Base-by-base conservation (phyloP, 2,329 filamentous ascomycete species). In the Elsinoe batatas region DNA sequence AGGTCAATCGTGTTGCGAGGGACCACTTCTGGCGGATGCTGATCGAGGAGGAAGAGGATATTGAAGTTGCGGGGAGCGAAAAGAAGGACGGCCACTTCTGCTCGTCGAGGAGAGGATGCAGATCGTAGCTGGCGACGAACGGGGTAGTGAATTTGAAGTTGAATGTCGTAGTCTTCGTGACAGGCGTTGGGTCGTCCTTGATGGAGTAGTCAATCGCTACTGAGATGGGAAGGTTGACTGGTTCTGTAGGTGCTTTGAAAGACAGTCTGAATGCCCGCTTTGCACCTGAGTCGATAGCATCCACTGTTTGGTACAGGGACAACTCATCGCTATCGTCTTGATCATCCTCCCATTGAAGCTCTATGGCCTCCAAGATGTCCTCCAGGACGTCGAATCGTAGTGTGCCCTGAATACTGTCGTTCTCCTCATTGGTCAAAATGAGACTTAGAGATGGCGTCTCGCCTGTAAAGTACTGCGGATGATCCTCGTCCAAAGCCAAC, bases 81-180 rank as follows among this genome's bases (percentile, higher is more conserved):
- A 97, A 98, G 63, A 94, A 83, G 67, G 85, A 90, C 1, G 93
- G 91, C 91, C 93, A 98, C 2, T 82, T 76, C 49, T 86, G 84
- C 0, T 79, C 70, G 68, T 96, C 86, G 3, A 95, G 75, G 8
- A 86, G 80, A 10, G 93, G 90, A 11, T 84, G 78, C 59, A 97
- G 82, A 59, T 94, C 88, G 68, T 95, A 96, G 64, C 87, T 93
- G 13, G 90, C 88, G 71, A 95, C 90, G 63, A 98, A 97, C 0
- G 91, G 89, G 50, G 83, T 84, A 54, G 88, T 82, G 56, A 96
- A 79, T 36, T 82, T 79, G 4, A 97, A 69, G 54, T 85, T 83
- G 37, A 87, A 78, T 1, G 81, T 77, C 18, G 85, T 72, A 1
- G 79, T 81, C 68, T 94, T 91, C 36, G 84, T 82, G 37, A 97